Base-by-base conservation (phyloP, 345 rosid genomes). In the Eucalyptus pauciflora region DNA sequence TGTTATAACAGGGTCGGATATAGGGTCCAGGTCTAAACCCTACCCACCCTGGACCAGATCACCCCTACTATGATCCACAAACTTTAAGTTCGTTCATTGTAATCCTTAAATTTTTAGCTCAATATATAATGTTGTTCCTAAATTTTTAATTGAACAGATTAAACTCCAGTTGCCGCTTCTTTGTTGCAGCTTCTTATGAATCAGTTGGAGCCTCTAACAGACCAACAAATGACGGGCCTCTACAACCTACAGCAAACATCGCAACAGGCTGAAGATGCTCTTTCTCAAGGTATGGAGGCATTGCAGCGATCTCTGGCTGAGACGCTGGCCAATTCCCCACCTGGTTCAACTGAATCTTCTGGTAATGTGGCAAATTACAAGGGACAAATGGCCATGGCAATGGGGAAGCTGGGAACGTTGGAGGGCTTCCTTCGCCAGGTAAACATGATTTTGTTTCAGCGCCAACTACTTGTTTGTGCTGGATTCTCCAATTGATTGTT, bases 331-430 rank as follows among this genome's bases (percentile, higher is more conserved):
- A 92, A 71, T 58, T 92, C 91, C 86, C 54, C 93, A 27, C 94
- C 95, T 51, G 91, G 89, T 64, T 86, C 94, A 25, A 89, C 94
- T 20, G 93, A 92, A 52, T 88, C 95, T 24, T 91, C 92, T 11
- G 93, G 92, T 24, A 91, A 92, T 29, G 94, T 93, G 69, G 95
- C 93, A 54, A 92, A 93, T 89, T 93, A 93, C 80, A 93, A 92
- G 95, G 94, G 94, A 81, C 94, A 92, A 88, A 93, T 93, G 99
- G 99, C 99, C 87, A 95, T 97, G 99, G 99, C 99, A 50, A 97
- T 97, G 99, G 99, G 99, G 86, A 92, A 93, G 91, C 90, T 93
- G 22, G 95, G 94, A 43, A 91, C 95, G 24, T 90, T 93, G 10
- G 95, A 93, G 87, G 93, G 95, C 43, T 93, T 93, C 88, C 94